These are phyloP conservation scores for Sclerospora graminicola DNA, from an alignment of 352 stramenopile species.

Conservation along the genomic window DNA sequence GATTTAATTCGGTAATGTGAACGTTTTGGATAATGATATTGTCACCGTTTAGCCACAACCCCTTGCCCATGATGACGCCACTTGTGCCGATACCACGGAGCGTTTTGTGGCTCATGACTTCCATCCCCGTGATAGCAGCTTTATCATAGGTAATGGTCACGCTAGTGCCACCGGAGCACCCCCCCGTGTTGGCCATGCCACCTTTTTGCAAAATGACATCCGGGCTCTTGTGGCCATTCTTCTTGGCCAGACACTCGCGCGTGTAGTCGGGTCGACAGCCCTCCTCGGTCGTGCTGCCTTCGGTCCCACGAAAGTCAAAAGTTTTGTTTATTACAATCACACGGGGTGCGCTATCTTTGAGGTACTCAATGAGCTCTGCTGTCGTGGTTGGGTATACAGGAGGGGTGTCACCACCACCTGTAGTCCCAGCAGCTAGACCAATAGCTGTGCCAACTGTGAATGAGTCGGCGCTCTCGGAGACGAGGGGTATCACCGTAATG, in stretches of 20 bases:
- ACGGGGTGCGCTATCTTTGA: constrained; percentile 11
- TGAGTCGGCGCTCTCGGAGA: too few species aligned
- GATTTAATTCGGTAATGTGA: too few species aligned
- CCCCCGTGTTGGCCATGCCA: constrained; percentile 7
- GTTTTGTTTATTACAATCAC: too few species aligned
- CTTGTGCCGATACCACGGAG: constrained; percentile 16
- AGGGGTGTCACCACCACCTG: constrained; percentile 11
- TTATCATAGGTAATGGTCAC: too few species aligned
- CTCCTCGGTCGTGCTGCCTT: constrained; percentile 14
- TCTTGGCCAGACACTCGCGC: constrained; percentile 23
- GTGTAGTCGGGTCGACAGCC: constrained; percentile 14
- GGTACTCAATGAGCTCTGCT: constrained; percentile 10
- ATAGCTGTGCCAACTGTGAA: too few species aligned
- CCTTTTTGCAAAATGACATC: too few species aligned
- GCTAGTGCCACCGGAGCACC: constrained; percentile 5
- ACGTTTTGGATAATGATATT: too few species aligned
- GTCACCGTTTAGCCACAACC: constrained; percentile 10
- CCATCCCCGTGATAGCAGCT: constrained; percentile 6
- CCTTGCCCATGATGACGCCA: constrained; percentile 22
- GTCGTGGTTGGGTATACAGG: constrained; percentile 15
- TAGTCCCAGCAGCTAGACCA: too few species aligned
- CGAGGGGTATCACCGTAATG: too few species aligned
- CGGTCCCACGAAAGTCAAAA: too few species aligned
- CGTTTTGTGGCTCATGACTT: constrained; percentile 18
- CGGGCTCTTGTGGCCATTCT: constrained; percentile 27